Conservation (phyloP, 257 asterid genomes). For the Nemophila menziesii region DNA sequence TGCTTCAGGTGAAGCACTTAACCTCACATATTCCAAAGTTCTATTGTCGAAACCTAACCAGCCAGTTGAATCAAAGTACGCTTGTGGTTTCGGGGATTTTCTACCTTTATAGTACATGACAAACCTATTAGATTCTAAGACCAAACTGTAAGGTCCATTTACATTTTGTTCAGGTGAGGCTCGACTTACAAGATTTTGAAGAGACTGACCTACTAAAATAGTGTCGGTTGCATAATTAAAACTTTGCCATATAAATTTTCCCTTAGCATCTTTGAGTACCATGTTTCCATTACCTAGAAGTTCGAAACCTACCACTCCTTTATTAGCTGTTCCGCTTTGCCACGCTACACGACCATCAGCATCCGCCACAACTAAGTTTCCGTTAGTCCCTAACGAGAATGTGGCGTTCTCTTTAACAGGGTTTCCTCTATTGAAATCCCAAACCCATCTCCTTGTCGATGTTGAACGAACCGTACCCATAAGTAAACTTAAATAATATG, state of each 20-base stretch:
- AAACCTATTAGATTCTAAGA: conserved; percentile 10
- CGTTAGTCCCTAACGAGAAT: conserved; percentile 13
- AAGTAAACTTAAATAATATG: conserved; percentile 18
- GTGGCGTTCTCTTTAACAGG: conserved; percentile 23
- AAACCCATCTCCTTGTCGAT: conserved; percentile 22
- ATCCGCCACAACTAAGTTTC: conserved; percentile 23
- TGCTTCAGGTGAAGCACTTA: conserved; percentile 12
- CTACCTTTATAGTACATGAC: conserved; percentile 15
- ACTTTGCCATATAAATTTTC: conserved; percentile 20
- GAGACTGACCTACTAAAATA: conserved; percentile 19
- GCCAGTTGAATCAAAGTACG: conserved; percentile 17
- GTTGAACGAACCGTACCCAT: conserved; percentile 20
- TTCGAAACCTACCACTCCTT: conserved; percentile 15
- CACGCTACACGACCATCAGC: conserved; percentile 16
- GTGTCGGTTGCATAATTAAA: conserved; percentile 26
- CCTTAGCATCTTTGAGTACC: conserved; percentile 15
- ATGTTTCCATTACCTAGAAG: conserved; percentile 17
- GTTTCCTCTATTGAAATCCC: conserved; percentile 21
- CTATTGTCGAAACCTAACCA: conserved; percentile 27
- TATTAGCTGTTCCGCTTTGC: conserved; percentile 20
- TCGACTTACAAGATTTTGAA: conserved; percentile 17
- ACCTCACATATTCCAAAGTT: conserved; percentile 16
- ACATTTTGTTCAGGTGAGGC: conserved; percentile 10
- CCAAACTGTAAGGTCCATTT: conserved; percentile 21
- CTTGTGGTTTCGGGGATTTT: conserved; percentile 7